phyloP scores from a whole-genome alignment of 2,329 filamentous ascomycete genomes.

The Diplodia seriata region DNA sequence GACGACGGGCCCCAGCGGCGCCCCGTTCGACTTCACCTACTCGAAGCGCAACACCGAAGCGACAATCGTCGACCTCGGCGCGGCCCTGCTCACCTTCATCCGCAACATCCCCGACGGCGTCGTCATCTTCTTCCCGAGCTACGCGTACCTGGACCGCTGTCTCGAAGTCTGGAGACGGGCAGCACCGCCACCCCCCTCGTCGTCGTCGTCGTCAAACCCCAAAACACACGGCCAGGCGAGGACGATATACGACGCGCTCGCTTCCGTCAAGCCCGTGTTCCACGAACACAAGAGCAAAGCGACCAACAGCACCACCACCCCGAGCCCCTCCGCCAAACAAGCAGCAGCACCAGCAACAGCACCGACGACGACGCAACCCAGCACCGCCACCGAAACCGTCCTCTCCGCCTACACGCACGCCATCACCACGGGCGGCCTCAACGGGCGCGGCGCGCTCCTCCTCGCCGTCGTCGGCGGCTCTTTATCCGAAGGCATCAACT shows the following conservation, averaged over 20 bases:
- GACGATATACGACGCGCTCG: conserved; percentile 66
- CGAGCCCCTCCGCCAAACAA: background rate
- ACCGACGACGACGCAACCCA: background rate
- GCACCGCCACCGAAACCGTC: conserved; percentile 65
- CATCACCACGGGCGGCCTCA: conserved; percentile 56
- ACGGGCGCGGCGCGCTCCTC: conserved; percentile 73
- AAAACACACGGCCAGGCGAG: conserved; percentile 38
- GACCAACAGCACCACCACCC: background rate
- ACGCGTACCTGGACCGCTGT: conserved; percentile 84
- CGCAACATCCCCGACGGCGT: conserved; percentile 83
- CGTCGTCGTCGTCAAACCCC: conserved; percentile 18
- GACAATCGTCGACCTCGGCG: conserved; percentile 77
- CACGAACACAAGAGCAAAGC: conserved; percentile 41
- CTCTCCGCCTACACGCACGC: conserved; percentile 75
- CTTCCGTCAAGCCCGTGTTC: conserved; percentile 62
- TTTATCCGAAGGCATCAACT: conserved; percentile 98
- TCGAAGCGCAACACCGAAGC: conserved; percentile 71
- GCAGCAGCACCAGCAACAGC: background rate
- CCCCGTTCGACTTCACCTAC: conserved; percentile 85
- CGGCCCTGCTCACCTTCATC: conserved; percentile 74
- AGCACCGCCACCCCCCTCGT: background rate
- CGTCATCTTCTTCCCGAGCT: conserved; percentile 95
- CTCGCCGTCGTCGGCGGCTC: conserved; percentile 93
- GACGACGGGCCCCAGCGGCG: conserved; percentile 54
- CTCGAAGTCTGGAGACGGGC: conserved; percentile 50